These are phyloP conservation scores for Penicillium desertorum DNA, from an alignment of 495 filamentous ascomycete genomes.

Conservation along the genomic window DNA sequence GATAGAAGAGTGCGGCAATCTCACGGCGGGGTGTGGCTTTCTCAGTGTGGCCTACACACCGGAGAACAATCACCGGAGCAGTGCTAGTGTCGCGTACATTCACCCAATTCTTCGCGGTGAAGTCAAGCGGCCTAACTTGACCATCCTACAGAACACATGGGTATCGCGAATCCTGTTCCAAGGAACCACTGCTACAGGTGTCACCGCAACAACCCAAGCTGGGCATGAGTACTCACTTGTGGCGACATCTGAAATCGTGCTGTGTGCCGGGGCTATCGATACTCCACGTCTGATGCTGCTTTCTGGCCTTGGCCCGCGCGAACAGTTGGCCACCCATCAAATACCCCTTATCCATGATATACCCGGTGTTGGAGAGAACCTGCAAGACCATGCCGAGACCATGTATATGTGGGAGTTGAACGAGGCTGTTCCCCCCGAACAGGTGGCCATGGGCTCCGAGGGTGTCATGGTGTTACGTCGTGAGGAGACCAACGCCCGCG, in stretches of 20 bases:
- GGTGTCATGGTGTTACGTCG: slow-evolving; percentile 80
- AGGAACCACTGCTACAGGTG: slow-evolving; percentile 48
- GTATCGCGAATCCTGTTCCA: slow-evolving; percentile 35
- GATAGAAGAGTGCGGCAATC: slow-evolving; percentile 48
- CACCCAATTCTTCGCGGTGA: slow-evolving; percentile 76
- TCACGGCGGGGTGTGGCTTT: slow-evolving; percentile 74
- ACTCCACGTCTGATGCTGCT: slow-evolving; percentile 71
- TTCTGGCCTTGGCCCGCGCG: slow-evolving; percentile 68
- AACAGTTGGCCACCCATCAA: slow-evolving; percentile 59
- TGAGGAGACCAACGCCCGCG: slow-evolving; percentile 60
- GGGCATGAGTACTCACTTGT: slow-evolving; percentile 48
- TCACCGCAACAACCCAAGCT: slow-evolving; percentile 12
- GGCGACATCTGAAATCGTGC: slow-evolving; percentile 67
- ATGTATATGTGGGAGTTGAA: slow-evolving; percentile 86
- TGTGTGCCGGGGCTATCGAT: slow-evolving; percentile 76
- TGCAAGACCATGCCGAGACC: slow-evolving; percentile 72
- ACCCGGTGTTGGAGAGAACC: slow-evolving; percentile 75
- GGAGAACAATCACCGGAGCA: slow-evolving; percentile 72
- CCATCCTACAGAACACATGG: slow-evolving; percentile 75
- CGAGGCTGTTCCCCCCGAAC: slow-evolving; percentile 70
- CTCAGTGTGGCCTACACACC: slow-evolving; percentile 82
- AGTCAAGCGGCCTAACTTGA: slow-evolving; percentile 73
- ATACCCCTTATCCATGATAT: slow-evolving; percentile 71
- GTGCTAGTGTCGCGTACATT: slow-evolving; percentile 81
- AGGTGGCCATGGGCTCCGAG: slow-evolving; percentile 83